These are phyloP conservation scores for Termitomyces sp. DNA, from an alignment of 768 basidiomycete species.

Conservation along the genomic window DNA sequence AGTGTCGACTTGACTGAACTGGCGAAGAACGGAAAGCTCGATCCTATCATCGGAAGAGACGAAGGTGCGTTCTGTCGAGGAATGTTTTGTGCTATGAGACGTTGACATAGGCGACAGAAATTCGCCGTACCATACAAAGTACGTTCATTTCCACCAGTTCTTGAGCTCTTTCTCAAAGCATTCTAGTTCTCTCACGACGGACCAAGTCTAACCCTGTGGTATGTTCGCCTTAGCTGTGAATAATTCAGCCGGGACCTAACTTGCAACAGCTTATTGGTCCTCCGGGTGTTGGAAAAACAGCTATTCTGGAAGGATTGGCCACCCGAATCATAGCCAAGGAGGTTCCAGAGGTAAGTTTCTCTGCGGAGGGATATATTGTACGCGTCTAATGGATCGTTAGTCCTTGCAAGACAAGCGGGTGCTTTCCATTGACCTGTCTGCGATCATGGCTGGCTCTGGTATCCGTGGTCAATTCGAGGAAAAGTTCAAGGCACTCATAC, in stretches of 20 bases:
- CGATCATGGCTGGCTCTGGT: constrained; percentile 86
- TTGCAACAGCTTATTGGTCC: constrained; percentile 67
- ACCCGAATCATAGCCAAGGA: constrained; percentile 84
- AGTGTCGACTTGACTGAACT: constrained; percentile 83
- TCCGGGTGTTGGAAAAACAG: constrained; percentile 92
- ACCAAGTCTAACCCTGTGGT: constrained; percentile 94
- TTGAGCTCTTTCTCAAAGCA: not conserved
- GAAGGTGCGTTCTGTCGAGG: constrained; percentile 49
- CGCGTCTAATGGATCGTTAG: constrained; percentile 32
- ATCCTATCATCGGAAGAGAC: constrained; percentile 88
- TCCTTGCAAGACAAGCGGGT: constrained; percentile 88
- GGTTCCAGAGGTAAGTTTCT: constrained; percentile 78
- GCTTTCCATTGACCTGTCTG: constrained; percentile 79
- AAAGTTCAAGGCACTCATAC: constrained; percentile 88
- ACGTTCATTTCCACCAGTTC: constrained; percentile 23
- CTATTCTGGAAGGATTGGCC: constrained; percentile 88
- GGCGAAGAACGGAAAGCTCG: constrained; percentile 81
- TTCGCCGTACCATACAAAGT: constrained; percentile 90
- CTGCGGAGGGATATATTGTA: not conserved
- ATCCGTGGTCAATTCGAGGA: constrained; percentile 93
- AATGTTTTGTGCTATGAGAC: not conserved
- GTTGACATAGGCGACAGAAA: constrained; percentile 46
- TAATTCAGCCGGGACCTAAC: not conserved
- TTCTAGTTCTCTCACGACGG: constrained; percentile 73
- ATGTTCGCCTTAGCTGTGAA: constrained; percentile 23